These are phyloP conservation scores for Tothia fuscella DNA, from an alignment of 2,329 filamentous ascomycete species.

Conservation along the genomic window DNA sequence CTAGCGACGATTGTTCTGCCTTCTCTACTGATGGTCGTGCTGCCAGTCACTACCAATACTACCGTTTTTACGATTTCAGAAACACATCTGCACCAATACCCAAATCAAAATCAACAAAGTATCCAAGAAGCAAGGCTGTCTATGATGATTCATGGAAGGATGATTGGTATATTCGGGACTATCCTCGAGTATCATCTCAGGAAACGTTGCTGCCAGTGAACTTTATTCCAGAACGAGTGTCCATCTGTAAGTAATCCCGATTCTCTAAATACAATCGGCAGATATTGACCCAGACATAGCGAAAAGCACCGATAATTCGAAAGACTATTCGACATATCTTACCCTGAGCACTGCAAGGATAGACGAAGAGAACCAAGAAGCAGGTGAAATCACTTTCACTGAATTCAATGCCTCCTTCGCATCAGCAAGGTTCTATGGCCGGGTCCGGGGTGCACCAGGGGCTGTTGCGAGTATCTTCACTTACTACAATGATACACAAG, in stretches of 20 bases:
- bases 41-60: slow-evolving; percentile 12
- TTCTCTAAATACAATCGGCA: neutral
- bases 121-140: slow-evolving; percentile 7
- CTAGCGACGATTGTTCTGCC: slow-evolving; percentile 12
- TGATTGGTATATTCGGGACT: slow-evolving; percentile 12
- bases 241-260: slow-evolving; percentile 5
- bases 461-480: slow-evolving; percentile 47
- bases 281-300: neutral
- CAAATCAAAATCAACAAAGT: neutral
- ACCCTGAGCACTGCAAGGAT: slow-evolving; percentile 34
- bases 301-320: neutral
- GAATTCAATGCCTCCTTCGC: slow-evolving; percentile 33
- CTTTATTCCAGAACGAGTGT: slow-evolving; percentile 10
- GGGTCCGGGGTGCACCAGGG: slow-evolving; percentile 31
- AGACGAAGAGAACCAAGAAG: slow-evolving; percentile 30
- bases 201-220: slow-evolving; percentile 9
- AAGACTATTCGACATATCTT: slow-evolving; percentile 21
- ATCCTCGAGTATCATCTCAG: slow-evolving; percentile 6
- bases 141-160: slow-evolving; percentile 11
- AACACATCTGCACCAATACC: slow-evolving; percentile 3
- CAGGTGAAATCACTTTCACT: slow-evolving; percentile 36
- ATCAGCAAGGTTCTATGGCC: slow-evolving; percentile 36
- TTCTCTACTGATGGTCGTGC: slow-evolving; percentile 13
- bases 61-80: slow-evolving; percentile 15
- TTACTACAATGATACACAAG: slow-evolving; percentile 33